Evolutionary conservation across 768 basidiomycete genomes (phyloP), one percentile per base, ranked within the genome.

Genomic region (Rhizopogon vulgaris): DNA sequence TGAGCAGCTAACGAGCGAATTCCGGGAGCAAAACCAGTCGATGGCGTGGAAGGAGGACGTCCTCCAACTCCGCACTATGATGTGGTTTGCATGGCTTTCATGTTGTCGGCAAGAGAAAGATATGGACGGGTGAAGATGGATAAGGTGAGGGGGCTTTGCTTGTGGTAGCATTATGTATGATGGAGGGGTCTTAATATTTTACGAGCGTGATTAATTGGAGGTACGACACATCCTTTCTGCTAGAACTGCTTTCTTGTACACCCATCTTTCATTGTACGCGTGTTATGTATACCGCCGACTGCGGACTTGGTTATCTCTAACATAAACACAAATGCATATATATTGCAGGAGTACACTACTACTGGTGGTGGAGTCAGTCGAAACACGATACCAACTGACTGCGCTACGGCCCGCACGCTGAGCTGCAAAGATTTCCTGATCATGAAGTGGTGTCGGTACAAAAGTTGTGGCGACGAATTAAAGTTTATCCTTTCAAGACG

Each of bases 31-130:
- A 70, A 95, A 95, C 63, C 83, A 86, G 65, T 79, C 80, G 47
- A 83, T 83, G 75, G 85, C 79, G 39, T 97, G 94, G 94, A 94
- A 94, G 68, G 87, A 92, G 65, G 94, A 97, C 63, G 89, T 95
- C 4, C 73, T 97, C 60, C 91, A 94, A 71, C 75, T 96, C 55
- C 78, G 87, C 52, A 89, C 85, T 52, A 93, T 93, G 83, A 86
- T 96, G 82, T 93, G 92, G 87, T 94, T 89, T 61, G 86, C 89
- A 32, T 94, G 91, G 91, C 70, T 88, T 59, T 85, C 85, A 43
- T 86, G 86, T 54, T 65, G 66, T 49, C 73, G 72, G 42, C 75
- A 78, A 57, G 77, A 78, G 56, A 72, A 65, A 53, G 67, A 72
- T 53, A 69, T 69, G 66, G 68, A 59, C 39, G 67, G 69, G 55